A percentile compares a stretch with the other conserved stretches of the same genome.
Conservation (phyloP, 139 green algal species). For the Chlorella vulgaris region DNA sequence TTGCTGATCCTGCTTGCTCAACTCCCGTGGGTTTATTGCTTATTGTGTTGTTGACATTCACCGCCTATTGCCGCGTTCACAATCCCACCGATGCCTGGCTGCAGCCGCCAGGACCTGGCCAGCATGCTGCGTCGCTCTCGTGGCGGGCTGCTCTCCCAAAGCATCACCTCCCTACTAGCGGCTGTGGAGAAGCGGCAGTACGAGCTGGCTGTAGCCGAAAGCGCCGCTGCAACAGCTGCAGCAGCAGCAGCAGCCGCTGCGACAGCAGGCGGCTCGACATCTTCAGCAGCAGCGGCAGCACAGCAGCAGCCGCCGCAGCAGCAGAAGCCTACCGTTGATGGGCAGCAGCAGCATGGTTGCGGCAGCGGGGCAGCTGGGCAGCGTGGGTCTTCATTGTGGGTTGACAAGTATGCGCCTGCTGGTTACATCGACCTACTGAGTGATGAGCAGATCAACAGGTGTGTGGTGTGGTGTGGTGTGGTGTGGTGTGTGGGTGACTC, state of each 20-base stretch:
- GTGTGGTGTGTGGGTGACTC: neutral
- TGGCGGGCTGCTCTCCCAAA: conserved; percentile 30
- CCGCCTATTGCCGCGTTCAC: neutral
- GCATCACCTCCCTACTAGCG: conserved; percentile 35
- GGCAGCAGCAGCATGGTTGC: too few species aligned
- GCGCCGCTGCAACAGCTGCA: neutral
- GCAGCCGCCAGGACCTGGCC: conserved; percentile 13
- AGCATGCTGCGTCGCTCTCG: conserved; percentile 11
- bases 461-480: neutral
- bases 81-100: neutral
- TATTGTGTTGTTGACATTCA: neutral
- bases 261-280: too few species aligned
- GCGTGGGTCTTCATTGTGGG: conserved; percentile 70
- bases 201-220: conserved; percentile 37
- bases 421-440: conserved; percentile 87
- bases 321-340: too few species aligned
- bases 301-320: too few species aligned
- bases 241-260: neutral
- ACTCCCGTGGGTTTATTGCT: neutral
- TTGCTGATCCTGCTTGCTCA: neutral
- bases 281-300: neutral
- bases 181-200: conserved; percentile 39
- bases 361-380: too few species aligned
- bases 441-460: conserved; percentile 89
- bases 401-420: conserved; percentile 88